These are phyloP conservation scores for Cercospora sp. DNA, from an alignment of 2,329 filamentous ascomycete species.

Conservation along the genomic window DNA sequence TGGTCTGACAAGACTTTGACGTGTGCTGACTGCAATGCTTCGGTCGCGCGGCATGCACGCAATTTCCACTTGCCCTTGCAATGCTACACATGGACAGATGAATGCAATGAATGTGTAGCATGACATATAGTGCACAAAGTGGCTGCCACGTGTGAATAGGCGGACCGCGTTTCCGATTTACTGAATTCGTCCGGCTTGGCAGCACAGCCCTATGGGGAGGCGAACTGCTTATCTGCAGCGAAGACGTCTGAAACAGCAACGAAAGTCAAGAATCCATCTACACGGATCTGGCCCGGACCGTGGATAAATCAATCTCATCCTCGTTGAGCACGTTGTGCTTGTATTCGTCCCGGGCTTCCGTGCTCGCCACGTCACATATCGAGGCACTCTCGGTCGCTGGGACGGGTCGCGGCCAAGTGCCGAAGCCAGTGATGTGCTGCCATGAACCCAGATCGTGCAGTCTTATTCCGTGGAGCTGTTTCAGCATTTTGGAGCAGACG, in stretches of 20 bases:
- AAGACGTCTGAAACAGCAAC: neutral
- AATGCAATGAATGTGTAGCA: neutral
- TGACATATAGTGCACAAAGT: neutral
- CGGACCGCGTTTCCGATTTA: slow-evolving; percentile 1
- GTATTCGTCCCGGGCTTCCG: neutral
- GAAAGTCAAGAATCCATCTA: neutral
- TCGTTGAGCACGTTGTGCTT: neutral
- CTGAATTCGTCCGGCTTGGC: slow-evolving; percentile 3
- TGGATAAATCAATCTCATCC: neutral
- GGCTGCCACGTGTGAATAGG: neutral
- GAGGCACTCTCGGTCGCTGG: neutral
- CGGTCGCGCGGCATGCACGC: neutral
- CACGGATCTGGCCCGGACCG: neutral
- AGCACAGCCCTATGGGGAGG: neutral
- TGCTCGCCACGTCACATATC: neutral
- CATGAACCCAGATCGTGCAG: neutral
- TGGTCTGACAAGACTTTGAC: neutral
- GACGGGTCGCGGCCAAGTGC: neutral
- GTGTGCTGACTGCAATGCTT: neutral
- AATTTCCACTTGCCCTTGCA: neutral
- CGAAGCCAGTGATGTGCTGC: neutral
- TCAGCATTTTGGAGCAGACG: neutral
- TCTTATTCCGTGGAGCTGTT: neutral
- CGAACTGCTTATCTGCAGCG: neutral
- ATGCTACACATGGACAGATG: neutral